Evolutionary conservation across 257 asterid genomes (phyloP), one percentile per base, ranked within the genome.

Genomic region (Nyctanthes arbortristis): DNA sequence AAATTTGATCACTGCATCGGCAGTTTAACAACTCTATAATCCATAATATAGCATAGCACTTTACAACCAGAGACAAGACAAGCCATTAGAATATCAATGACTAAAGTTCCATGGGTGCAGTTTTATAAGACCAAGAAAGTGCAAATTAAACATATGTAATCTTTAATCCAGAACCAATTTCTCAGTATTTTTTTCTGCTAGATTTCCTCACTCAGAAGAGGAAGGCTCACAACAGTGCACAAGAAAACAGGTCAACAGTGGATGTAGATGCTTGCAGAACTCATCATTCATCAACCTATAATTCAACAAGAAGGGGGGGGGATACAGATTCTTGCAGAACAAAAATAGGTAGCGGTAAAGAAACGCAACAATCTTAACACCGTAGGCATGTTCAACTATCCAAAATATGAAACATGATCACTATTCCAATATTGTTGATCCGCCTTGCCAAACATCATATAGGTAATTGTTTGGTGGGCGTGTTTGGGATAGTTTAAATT

Each of bases 271-370:
- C 32, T 35, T 32, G 34, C 67, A 63, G 37, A 62, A n/a, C n/a
- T n/a, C n/a, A n/a, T n/a, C n/a, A 35, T 31, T 11, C n/a, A n/a
- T 13, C 35, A 57, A 31, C 37, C 49, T 14, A 12, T 40, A 4
- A 40, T 20, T 40, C 49, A 16, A 40, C 49, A 40, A 12, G 20
- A 3, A 20, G n/a, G n/a, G n/a, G 20, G 16, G 5, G 20, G 16
- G 1, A n/a, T 14, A 40, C 16, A 40, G 16, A 16, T 12, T 12
- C 16, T 16, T 4, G 7, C 20, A 6, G 33, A 7, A 22, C 49
- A 62, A 9, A 47, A 58, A 30, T 22, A 22, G 37, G 16, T 2
- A 74, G 28, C 62, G 39, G 52, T 27, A 11, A 49, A 73, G 69
- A 34, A 67, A 5, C 43, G 36, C 65, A 70, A 59, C 30, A 34